phyloP scores from a whole-genome alignment of 2,329 filamentous ascomycete genomes.

The Fusarium odoratissimum region DNA sequence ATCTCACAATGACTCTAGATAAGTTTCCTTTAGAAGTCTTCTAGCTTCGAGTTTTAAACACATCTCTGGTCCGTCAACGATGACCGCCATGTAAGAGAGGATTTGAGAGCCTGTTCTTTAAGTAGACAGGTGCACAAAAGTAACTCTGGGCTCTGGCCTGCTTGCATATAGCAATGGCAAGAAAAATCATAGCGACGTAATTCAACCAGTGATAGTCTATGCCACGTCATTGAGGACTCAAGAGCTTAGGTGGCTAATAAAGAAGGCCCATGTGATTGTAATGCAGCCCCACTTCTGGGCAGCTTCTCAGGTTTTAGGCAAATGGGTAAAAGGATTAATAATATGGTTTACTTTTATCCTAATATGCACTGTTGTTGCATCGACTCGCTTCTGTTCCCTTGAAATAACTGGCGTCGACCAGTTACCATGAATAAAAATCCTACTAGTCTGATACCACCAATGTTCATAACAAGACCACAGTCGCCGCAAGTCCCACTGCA shows the following conservation, averaged over 20 bases:
- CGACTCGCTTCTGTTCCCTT: no score
- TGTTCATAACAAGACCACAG: not conserved
- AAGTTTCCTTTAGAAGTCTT: not conserved
- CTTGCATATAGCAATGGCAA: rapidly evolving
- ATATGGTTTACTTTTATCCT: rapidly evolving
- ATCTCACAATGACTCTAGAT: not conserved
- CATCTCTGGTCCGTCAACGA: no score
- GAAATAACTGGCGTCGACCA: rapidly evolving
- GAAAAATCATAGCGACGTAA: rapidly evolving
- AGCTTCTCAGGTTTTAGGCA: not conserved
- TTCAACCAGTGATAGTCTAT: not conserved
- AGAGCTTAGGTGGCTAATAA: rapidly evolving
- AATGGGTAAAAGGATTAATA: not conserved
- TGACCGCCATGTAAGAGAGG: no score
- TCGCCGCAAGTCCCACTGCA: not conserved
- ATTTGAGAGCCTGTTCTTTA: no score
- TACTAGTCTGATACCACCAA: not conserved
- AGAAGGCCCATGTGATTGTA: not conserved
- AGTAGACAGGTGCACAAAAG: not conserved
- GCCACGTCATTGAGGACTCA: not conserved
- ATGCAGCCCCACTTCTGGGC: not conserved
- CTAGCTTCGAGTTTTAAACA: no score
- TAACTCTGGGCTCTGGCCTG: rapidly evolving
- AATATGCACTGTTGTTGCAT: rapidly evolving
- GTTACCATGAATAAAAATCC: rapidly evolving